Conservation (phyloP, 768 basidiomycete species). For the Mycena galopus region DNA sequence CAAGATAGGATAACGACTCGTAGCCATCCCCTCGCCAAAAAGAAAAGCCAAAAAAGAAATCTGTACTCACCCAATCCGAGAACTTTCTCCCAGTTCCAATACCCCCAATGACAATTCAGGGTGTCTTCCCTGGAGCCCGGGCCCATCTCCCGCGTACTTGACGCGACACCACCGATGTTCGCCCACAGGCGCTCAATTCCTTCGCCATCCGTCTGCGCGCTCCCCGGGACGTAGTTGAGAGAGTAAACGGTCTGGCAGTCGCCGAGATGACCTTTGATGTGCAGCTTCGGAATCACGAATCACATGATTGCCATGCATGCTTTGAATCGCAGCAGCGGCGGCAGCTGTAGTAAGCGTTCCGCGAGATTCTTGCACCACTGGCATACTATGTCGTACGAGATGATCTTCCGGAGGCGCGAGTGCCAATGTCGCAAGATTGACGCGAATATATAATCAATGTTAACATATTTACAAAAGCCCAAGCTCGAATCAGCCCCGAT, state of each 20-base stretch:
- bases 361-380: conserved; percentile 45
- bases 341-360: conserved; percentile 32
- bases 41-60: background rate
- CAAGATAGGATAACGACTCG: too few species aligned
- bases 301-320: background rate
- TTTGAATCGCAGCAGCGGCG: conserved; percentile 19
- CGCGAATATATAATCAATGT: conserved; percentile 48
- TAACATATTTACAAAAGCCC: conserved; percentile 43
- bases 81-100: conserved; percentile 46
- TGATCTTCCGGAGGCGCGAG: background rate
- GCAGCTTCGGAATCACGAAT: conserved; percentile 36
- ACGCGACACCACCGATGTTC: conserved; percentile 1
- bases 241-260: conserved; percentile 42
- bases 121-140: conserved; percentile 44
- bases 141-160: conserved; percentile 50
- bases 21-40: background rate
- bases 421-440: conserved; percentile 9
- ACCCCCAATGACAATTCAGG: conserved; percentile 44
- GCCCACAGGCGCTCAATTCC: conserved; percentile 24
- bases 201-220: conserved; percentile 21
- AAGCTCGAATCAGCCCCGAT: conserved; percentile 16
- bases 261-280: conserved; percentile 38
- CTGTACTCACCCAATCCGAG: conserved; percentile 38
- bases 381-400: conserved; percentile 50
- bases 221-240: conserved; percentile 36